phyloP scores from a whole-genome alignment of 1,139 yeast genomes.

The Geotrichum macrosporum region DNA sequence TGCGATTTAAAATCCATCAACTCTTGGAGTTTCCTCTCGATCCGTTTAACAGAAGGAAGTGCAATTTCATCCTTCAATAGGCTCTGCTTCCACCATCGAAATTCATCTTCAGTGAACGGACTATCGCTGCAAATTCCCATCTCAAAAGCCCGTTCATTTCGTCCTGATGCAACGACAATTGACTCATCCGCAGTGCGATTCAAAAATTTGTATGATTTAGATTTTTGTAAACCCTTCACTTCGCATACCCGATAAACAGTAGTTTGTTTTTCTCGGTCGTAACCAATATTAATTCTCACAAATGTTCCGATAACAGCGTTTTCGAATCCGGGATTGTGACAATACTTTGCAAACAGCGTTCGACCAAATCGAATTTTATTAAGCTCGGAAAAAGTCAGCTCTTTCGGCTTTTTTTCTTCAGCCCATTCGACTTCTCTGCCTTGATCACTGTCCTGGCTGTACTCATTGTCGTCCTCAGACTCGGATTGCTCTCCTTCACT shows the following conservation, averaged over 20 bases:
- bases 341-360: constrained; percentile 63
- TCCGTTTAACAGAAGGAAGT: constrained; percentile 60
- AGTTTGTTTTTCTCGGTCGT: constrained; percentile 55
- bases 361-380: constrained; percentile 75
- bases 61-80: constrained; percentile 56
- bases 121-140: constrained; percentile 78
- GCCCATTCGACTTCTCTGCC: constrained; percentile 53
- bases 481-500: constrained; percentile 32
- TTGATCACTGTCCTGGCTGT: constrained; percentile 30
- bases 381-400: constrained; percentile 53
- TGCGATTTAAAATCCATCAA: constrained; percentile 58
- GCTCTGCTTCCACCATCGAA: constrained; percentile 60
- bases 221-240: constrained; percentile 60
- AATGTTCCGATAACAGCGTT: constrained; percentile 66
- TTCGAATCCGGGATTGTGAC: constrained; percentile 78
- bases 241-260: constrained; percentile 82
- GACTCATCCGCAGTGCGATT: constrained; percentile 40
- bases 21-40: constrained; percentile 62
- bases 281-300: constrained; percentile 78
- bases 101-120: constrained; percentile 64
- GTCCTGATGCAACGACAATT: constrained; percentile 58
- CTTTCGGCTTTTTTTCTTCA: constrained; percentile 38
- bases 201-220: constrained; percentile 53
- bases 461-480: constrained; percentile 34
- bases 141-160: constrained; percentile 66